These are phyloP conservation scores for Neonectria coccinea DNA, from an alignment of 2,329 filamentous ascomycete species.

Conservation along the genomic window DNA sequence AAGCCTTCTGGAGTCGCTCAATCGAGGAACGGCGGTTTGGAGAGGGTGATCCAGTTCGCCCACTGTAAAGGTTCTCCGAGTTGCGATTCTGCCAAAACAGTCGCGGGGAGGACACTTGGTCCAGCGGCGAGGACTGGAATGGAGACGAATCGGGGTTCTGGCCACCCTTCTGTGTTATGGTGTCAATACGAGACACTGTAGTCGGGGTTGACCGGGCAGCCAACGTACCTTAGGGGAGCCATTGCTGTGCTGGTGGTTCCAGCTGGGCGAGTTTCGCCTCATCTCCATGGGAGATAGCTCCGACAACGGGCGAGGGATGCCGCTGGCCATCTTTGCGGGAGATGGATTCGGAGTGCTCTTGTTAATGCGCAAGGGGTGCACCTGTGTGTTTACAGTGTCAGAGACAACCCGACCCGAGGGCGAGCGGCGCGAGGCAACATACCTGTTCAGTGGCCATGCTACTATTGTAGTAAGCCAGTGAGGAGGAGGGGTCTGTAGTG, in stretches of 20 bases:
- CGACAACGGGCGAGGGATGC: constrained; percentile 79
- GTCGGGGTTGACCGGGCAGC: constrained; percentile 14
- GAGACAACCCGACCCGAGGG: constrained; percentile 37
- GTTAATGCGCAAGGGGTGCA: constrained; percentile 83
- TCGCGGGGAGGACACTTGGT: constrained; percentile 77
- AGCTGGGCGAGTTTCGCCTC: constrained; percentile 92
- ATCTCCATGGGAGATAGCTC: constrained; percentile 90
- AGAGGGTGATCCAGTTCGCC: constrained; percentile 71
- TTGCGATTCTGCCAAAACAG: constrained; percentile 90
- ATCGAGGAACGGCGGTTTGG: constrained; percentile 89
- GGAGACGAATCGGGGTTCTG: constrained; percentile 81
- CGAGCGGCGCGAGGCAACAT: constrained; percentile 43
- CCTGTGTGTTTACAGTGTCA: constrained; percentile 57
- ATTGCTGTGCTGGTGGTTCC: constrained; percentile 78
- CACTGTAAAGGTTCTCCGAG: constrained; percentile 78
- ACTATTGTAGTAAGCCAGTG: constrained; percentile 31
- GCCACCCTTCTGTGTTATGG: constrained; percentile 69
- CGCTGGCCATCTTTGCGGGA: constrained; percentile 71
- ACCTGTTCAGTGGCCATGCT: constrained; percentile 55
- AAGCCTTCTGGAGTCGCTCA: constrained; percentile 93
- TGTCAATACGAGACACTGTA: constrained; percentile 48
- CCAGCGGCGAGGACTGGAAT: constrained; percentile 85
- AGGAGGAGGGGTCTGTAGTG: constrained; percentile 37
- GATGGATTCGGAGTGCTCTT: constrained; percentile 72
- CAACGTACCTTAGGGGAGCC: constrained; percentile 53